Evolutionary conservation across 306 rosid species (phyloP).

Genomic region (Chamaecrista fasciculata): DNA sequence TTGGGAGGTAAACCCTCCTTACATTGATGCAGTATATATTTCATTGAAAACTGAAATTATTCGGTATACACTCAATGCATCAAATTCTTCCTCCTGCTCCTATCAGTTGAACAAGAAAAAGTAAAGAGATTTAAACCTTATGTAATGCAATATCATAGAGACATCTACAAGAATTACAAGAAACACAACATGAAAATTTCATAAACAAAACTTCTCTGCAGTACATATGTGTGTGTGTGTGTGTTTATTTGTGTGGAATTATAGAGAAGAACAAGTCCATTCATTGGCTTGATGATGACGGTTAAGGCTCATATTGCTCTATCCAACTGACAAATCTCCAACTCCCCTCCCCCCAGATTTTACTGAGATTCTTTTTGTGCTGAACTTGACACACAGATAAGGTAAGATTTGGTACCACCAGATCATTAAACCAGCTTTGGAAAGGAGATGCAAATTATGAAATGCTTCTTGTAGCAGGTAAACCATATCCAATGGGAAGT

Average conservation of each 20-base stretch:
- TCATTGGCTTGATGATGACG: background rate
- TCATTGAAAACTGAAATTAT: background rate
- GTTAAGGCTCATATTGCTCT: background rate
- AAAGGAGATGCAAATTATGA: slow-evolving; percentile 21
- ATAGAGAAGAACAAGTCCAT: background rate
- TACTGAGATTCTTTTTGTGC: background rate
- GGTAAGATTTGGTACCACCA: background rate
- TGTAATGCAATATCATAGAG: background rate
- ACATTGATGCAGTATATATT: background rate
- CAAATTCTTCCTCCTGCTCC: background rate
- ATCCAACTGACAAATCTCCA: background rate
- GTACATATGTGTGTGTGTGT: background rate
- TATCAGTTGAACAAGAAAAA: background rate
- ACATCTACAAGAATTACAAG: background rate
- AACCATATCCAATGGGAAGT: too few relatives aligned
- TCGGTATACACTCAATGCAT: background rate
- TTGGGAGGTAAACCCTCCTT: background rate
- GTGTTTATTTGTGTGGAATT: background rate
- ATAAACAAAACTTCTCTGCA: background rate
- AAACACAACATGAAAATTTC: background rate
- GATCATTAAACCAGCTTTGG: background rate
- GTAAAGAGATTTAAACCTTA: background rate
- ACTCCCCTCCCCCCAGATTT: background rate
- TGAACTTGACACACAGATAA: background rate
- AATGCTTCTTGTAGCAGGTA: too few relatives aligned